Base-by-base conservation (phyloP, 192 early-diverging fungal genomes). In the Podila clonocystis region DNA sequence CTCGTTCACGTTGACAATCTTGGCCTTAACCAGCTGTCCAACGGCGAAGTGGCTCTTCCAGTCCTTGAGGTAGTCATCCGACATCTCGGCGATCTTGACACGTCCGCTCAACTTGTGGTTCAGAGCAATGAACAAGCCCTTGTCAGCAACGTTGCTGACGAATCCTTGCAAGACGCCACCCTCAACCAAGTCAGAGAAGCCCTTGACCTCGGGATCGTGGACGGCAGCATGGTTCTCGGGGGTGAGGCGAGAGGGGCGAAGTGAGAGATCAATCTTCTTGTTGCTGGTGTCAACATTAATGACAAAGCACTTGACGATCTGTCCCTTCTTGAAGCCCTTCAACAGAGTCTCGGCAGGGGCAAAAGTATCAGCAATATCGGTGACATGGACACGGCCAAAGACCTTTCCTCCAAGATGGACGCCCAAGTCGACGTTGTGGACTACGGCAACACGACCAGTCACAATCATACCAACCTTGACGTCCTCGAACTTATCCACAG, bases 1-100 rank as follows among this genome's bases (percentile, higher is more conserved):
- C 20, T 68, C 48, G 69, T 95, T 88, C 29, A 94, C 87, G 49
- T 63, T 79, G 29, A 94, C 65, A 26, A 97, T 86, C 62, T 89
- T 85, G 52, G 91, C 93, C n/a, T 84, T 87, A 13, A 98, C 96
- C 30, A 95, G 75, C 73, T 94, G 91, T 12, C 94, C 96, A 7
- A 87, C 62, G 11, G 87, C 86, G 83, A 93, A 94, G 9, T 88
- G 84, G 17, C 60, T 70, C 84, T 93, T 91, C 88, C 95, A 95
- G 69, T 97, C 94, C 68, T 94, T 94, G 50, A 97, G 79, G 65
- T 88, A 97, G 33, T 89, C 92, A 85, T 97, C 96, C 4, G 91
- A 93, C 19, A 98, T 67, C 69, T 97, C 91, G 34, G 91, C 85
- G 72, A 98, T 96, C 82, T 95, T 91, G 48, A 96, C 95, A 62